Conservation (phyloP, 345 rosid genomes). For the Bruguiera gymnorhiza region DNA sequence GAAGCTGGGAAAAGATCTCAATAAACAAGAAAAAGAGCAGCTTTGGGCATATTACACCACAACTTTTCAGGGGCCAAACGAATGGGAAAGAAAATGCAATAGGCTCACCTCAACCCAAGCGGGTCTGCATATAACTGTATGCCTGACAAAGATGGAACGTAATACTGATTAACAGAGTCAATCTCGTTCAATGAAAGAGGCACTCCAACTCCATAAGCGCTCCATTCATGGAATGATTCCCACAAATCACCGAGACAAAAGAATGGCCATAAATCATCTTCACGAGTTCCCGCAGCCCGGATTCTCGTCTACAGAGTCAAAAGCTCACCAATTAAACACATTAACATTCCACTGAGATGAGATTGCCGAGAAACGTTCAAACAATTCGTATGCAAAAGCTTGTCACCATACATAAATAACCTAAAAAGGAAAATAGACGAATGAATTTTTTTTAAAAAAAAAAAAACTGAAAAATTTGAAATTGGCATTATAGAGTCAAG, state of each 20-base stretch:
- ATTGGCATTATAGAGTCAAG: neutral
- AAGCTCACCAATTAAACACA: slow-evolving; percentile 2
- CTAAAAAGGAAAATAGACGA: no score
- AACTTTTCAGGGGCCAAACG: neutral
- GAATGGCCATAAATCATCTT: slow-evolving; percentile 27
- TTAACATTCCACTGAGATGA: neutral
- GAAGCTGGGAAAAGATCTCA: neutral
- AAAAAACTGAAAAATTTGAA: neutral
- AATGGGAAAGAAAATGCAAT: slow-evolving; percentile 9
- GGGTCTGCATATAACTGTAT: slow-evolving; percentile 54
- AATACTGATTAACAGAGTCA: slow-evolving; percentile 52
- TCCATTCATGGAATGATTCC: slow-evolving; percentile 64
- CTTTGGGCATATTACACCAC: neutral
- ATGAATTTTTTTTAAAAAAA: neutral
- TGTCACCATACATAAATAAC: no score
- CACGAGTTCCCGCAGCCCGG: slow-evolving; percentile 27
- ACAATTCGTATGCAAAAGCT: no score
- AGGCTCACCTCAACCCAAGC: slow-evolving; percentile 40
- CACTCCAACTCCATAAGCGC: slow-evolving; percentile 62
- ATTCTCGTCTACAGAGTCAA: slow-evolving; percentile 28
- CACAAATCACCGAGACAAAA: slow-evolving; percentile 49
- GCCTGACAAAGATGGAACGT: slow-evolving; percentile 67
- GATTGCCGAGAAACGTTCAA: neutral
- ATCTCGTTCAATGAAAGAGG: slow-evolving; percentile 43
- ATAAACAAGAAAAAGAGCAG: neutral